Evolutionary conservation across 2,329 filamentous ascomycete genomes (phyloP).

Genomic region (Pestalotiopsis sp.): DNA sequence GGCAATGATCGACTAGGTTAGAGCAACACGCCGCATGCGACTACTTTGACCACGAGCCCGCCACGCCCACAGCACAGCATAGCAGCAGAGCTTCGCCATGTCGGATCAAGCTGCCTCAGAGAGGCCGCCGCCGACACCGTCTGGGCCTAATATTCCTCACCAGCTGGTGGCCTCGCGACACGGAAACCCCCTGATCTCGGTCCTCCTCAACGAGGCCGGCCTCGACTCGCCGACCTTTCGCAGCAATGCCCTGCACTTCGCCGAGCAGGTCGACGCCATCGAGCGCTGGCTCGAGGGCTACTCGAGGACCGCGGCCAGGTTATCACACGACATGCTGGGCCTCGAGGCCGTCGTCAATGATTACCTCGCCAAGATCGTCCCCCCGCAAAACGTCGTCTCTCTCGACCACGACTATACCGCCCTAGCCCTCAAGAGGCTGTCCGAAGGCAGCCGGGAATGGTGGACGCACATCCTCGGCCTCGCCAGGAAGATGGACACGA

Average conservation of each 20-base stretch:
- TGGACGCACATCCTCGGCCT: constrained; percentile 77
- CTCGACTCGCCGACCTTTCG: constrained; percentile 97
- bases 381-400: constrained; percentile 73
- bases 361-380: constrained; percentile 77
- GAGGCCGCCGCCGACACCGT: constrained; percentile 21
- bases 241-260: constrained; percentile 81
- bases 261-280: constrained; percentile 86
- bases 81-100: constrained; percentile 20
- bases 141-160: constrained; percentile 16
- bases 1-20: background rate
- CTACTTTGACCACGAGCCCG: background rate
- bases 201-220: constrained; percentile 89
- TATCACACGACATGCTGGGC: constrained; percentile 65
- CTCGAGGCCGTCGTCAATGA: constrained; percentile 80
- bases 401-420: constrained; percentile 96
- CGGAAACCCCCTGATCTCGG: constrained; percentile 60
- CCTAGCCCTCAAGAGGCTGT: constrained; percentile 80
- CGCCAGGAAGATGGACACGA: constrained; percentile 75
- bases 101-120: constrained; percentile 24
- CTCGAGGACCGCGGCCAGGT: constrained; percentile 54
- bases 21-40: constrained; percentile 8
- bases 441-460: constrained; percentile 84
- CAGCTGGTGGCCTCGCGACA: constrained; percentile 20
- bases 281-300: constrained; percentile 86
- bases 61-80: background rate